A percentile compares a stretch with the other conserved stretches of the same genome.
Conservation (phyloP, 139 green algal genomes). For the Astrephomene gubernaculifera region DNA sequence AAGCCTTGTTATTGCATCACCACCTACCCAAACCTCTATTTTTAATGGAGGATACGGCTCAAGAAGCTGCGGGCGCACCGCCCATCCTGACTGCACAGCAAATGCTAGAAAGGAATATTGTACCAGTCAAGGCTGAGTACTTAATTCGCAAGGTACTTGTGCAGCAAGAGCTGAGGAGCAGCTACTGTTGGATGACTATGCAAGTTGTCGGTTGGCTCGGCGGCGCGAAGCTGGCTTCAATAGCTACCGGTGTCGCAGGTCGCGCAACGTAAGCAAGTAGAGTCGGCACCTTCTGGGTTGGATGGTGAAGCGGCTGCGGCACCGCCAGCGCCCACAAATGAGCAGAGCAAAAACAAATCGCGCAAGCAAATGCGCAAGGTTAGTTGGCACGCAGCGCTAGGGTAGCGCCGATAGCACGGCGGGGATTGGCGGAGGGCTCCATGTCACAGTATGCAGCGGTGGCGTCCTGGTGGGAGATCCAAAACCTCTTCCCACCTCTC, state of each 20-base stretch:
- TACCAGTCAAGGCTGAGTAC: conserved; percentile 17
- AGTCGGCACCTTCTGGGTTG: neutral
- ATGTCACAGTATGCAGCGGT: too few species aligned
- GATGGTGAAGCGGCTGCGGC: neutral
- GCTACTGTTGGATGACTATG: too few species aligned
- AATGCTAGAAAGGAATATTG: conserved; percentile 19
- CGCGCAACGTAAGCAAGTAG: neutral
- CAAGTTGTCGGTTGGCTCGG: neutral
- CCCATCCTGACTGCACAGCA: neutral
- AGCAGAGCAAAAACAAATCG: conserved; percentile 13
- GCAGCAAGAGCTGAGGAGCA: neutral
- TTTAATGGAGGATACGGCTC: neutral
- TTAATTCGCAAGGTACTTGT: neutral
- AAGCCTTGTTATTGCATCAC: too few species aligned
- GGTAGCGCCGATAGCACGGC: too few species aligned
- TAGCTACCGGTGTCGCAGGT: neutral
- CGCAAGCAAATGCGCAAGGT: conserved; percentile 36
- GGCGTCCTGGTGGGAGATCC: too few species aligned
- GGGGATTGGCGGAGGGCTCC: too few species aligned
- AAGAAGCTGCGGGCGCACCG: neutral
- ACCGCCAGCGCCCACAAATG: neutral
- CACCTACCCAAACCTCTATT: neutral
- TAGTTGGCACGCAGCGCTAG: too few species aligned
- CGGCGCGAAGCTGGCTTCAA: neutral
- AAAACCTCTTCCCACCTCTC: too few species aligned